Evolutionary conservation across 441 rosid species (phyloP), one percentile per base, ranked within the genome.

Genomic region (Erodium moschatum): DNA sequence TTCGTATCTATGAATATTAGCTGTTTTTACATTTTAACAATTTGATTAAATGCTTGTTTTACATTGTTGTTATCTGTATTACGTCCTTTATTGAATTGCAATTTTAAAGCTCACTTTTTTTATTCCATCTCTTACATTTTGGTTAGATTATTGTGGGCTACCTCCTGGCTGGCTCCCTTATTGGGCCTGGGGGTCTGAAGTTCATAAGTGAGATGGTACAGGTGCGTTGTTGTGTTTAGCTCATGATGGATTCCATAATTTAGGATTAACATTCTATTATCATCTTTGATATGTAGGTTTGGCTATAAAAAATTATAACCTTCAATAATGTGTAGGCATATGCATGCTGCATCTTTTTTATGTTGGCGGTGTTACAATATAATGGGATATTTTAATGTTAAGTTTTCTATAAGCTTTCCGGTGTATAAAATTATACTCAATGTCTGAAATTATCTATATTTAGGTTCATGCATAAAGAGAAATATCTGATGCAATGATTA

Each of bases 171-270:
- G 99, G 97, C 69, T 94, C 99, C 10, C 73, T 95, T 68, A 86
- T 95, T 72, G 97, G 97, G 74, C 99, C 97, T 13, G 99, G 99
- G 65, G 99, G 99, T 29, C 80, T 91, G 81, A 91, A 95, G 75
- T 95, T 91, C 79, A 90, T 95, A 48, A 88, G 89, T 68, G 99
- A 95, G 85, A 85, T 95, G 97, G 99, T 95, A 18, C 97, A 91
- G 97, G 99, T 94, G 77, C 67, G 69, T 46, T 10, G 1, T 68
- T 71, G 29, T 67, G 31, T 56, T 58, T 69, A 27, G 64, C 73
- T 66, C 16, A 48, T 64, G 35, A 62, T 78, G 38, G 1, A 52
- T 6, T 38, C 42, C 35, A 56, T 63, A 71, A 50, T 69, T 56
- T 13, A 62, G 67, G 62, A 72, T 48, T 58, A 6, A 18, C 20